phyloP scores from a whole-genome alignment of 2,329 filamentous ascomycete species.

The Didymella glomerata region DNA sequence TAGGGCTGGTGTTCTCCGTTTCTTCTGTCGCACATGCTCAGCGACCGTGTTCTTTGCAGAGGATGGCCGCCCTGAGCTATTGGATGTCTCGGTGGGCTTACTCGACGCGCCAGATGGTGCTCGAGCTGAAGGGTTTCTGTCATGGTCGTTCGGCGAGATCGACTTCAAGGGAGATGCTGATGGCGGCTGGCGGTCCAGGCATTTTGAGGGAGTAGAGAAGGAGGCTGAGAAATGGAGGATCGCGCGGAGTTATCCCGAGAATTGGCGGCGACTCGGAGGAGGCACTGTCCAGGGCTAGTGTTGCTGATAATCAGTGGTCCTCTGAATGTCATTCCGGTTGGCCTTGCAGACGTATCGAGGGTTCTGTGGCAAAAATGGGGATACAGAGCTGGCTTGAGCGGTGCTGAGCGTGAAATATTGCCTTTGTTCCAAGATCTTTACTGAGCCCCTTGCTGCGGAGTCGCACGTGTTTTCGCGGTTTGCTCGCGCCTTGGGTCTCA shows the following conservation, averaged over 20 bases:
- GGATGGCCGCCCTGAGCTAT: conserved; percentile 50
- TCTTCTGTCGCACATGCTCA: conserved; percentile 60
- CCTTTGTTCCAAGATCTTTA: background rate
- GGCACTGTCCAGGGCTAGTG: background rate
- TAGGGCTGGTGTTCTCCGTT: conserved; percentile 54
- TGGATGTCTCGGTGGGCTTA: conserved; percentile 58
- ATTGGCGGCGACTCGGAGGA: conserved; percentile 36
- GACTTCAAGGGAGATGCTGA: conserved; percentile 43
- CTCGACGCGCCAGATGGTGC: conserved; percentile 57
- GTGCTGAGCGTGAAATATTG: background rate
- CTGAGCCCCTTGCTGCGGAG: background rate
- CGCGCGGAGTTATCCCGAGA: conserved; percentile 46
- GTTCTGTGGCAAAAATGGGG: background rate
- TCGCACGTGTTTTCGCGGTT: conserved; percentile 13
- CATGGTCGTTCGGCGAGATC: conserved; percentile 53
- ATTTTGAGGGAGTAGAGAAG: conserved; percentile 44
- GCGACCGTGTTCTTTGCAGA: conserved; percentile 58
- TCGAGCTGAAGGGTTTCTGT: conserved; percentile 56
- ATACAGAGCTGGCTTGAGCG: no score
- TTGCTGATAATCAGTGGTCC: background rate
- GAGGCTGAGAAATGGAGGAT: conserved; percentile 52
- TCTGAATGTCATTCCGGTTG: background rate
- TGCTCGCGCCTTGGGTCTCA: background rate
- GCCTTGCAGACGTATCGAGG: background rate
- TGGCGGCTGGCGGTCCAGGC: conserved; percentile 54